These are phyloP conservation scores for Plasmodium chabaudi DNA, from an alignment of 169 alveolate genomes.

Conservation along the genomic window DNA sequence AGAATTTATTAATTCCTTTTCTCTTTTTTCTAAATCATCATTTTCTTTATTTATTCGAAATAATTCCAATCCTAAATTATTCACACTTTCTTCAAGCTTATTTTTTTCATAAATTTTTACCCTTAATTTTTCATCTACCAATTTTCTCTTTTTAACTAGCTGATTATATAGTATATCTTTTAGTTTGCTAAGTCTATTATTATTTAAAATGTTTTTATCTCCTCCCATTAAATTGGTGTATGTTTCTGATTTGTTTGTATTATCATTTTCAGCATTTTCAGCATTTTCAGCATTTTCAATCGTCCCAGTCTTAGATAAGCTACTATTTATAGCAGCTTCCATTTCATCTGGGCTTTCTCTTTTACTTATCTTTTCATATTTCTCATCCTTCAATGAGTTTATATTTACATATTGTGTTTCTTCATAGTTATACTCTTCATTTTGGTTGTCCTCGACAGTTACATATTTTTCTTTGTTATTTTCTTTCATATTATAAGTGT, in stretches of 20 bases:
- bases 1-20: conserved; percentile 19
- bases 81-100: conserved; percentile 37
- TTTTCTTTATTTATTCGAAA: conserved; percentile 58
- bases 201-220: not conserved
- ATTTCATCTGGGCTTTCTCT: too few relatives aligned
- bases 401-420: too few relatives aligned
- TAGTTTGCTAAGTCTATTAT: conserved; percentile 5
- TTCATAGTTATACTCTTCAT: too few relatives aligned
- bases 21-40: conserved; percentile 36
- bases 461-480: too few relatives aligned
- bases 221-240: not conserved
- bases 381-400: too few relatives aligned
- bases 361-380: too few relatives aligned
- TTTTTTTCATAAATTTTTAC: conserved; percentile 25
- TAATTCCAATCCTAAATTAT: conserved; percentile 36
- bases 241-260: not conserved
- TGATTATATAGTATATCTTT: conserved; percentile 45
- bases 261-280: not conserved
- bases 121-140: conserved; percentile 34
- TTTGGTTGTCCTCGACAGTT: too few relatives aligned
- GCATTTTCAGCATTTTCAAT: not conserved
- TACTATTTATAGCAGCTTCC: too few relatives aligned
- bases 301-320: too few relatives aligned
- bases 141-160: conserved; percentile 19
- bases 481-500: too few relatives aligned